These are phyloP conservation scores for Thielaviopsis cerberus DNA, from an alignment of 2,329 filamentous ascomycete species.

Conservation along the genomic window DNA sequence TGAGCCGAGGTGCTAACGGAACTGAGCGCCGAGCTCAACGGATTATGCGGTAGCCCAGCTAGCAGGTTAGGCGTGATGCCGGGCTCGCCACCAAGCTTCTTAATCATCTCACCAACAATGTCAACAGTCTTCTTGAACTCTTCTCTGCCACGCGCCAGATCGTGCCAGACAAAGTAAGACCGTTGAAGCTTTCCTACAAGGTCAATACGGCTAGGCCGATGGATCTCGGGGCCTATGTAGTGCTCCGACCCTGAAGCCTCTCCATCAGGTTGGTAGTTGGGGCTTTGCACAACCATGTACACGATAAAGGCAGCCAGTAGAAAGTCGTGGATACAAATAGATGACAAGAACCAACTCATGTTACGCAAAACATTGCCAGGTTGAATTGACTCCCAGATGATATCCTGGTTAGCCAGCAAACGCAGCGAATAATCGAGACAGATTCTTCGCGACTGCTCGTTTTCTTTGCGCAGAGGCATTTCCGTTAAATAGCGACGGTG, in stretches of 20 bases:
- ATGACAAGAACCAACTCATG: slow-evolving; percentile 38
- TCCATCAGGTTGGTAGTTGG: slow-evolving; percentile 22
- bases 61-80: not conserved
- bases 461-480: slow-evolving; percentile 23
- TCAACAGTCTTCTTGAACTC: slow-evolving; percentile 6
- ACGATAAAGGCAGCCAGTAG: slow-evolving; percentile 42
- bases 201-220: not conserved
- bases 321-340: slow-evolving; percentile 41
- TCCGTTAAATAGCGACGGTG: slow-evolving; percentile 35
- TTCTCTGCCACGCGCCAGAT: not conserved
- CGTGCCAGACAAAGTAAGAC: slow-evolving; percentile 5
- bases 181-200: not conserved
- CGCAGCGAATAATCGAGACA: slow-evolving; percentile 31
- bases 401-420: slow-evolving; percentile 29
- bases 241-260: slow-evolving; percentile 12
- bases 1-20: not conserved
- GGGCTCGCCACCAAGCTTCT: not conserved
- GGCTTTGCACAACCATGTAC: slow-evolving; percentile 31
- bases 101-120: slow-evolving; percentile 5
- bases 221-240: not conserved
- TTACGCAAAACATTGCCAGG: slow-evolving; percentile 34
- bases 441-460: slow-evolving; percentile 32
- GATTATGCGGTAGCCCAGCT: not conserved
- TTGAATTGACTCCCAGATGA: slow-evolving; percentile 29
- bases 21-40: not conserved